These are phyloP conservation scores for Yamadazyma membranifaciens DNA, from an alignment of 1,139 yeast species.

Conservation along the genomic window DNA sequence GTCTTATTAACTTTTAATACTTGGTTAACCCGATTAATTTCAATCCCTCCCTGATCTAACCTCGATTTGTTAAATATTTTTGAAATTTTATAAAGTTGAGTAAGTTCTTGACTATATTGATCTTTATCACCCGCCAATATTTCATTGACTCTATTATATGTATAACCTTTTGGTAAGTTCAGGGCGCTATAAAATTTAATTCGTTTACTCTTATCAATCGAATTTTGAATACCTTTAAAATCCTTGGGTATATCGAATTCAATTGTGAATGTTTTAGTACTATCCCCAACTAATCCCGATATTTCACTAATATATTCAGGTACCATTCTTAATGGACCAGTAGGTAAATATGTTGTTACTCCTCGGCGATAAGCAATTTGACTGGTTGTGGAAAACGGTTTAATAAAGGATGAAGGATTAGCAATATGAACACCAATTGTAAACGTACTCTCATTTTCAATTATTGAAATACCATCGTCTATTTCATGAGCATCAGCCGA, in stretches of 20 bases:
- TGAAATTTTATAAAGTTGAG: conserved; percentile 29
- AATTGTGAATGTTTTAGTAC: conserved; percentile 39
- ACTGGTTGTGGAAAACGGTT: conserved; percentile 49
- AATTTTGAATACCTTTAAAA: conserved; percentile 7
- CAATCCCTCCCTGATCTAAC: conserved; percentile 12
- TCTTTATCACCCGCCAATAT: conserved; percentile 22
- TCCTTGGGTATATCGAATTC: conserved; percentile 29
- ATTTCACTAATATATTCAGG: conserved; percentile 55
- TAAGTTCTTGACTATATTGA: conserved; percentile 25
- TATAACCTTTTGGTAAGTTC: conserved; percentile 36
- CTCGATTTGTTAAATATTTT: conserved; percentile 25
- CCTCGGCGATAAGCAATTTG: conserved; percentile 60
- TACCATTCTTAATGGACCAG: conserved; percentile 63
- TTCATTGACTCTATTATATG: conserved; percentile 36
- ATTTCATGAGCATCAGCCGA: conserved; percentile 80
- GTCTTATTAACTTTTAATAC: conserved; percentile 2
- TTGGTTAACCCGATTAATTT: conserved; percentile 6
- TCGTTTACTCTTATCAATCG: conserved; percentile 15
- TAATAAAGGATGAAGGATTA: conserved; percentile 71
- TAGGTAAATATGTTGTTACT: conserved; percentile 75
- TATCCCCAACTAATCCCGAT: conserved; percentile 56
- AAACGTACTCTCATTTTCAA: conserved; percentile 19
- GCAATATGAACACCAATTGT: conserved; percentile 76
- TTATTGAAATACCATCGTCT: conserved; percentile 85
- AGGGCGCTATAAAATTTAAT: conserved; percentile 23